A percentile compares a stretch with the other conserved stretches of the same genome.
Evolutionary conservation across 208 protist genomes (phyloP).

Genomic region (Leishmania guyanensis): DNA sequence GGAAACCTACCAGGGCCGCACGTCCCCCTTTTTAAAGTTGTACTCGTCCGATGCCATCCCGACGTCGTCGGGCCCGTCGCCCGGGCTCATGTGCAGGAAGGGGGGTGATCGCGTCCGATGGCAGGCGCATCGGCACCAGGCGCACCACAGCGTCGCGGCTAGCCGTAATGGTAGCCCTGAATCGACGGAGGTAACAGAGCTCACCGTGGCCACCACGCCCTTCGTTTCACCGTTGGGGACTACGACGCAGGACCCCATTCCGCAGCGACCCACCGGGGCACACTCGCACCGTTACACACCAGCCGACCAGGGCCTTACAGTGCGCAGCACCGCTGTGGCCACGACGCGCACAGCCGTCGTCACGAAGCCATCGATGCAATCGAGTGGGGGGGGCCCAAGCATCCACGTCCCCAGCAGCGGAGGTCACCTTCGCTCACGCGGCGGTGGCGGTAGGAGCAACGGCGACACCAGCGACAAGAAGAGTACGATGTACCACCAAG

Average conservation of each 20-base stretch:
- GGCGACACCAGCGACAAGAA: neutral
- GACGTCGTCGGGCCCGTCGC: neutral
- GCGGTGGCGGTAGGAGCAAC: neutral
- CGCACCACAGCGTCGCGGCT: neutral
- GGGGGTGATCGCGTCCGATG: neutral
- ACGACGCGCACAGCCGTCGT: too few species aligned
- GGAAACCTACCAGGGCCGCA: slow-evolving; percentile 24
- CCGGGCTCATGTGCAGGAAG: neutral
- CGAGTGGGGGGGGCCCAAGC: neutral
- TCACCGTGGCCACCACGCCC: neutral
- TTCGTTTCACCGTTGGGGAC: neutral
- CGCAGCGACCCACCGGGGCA: neutral
- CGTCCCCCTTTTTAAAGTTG: slow-evolving; percentile 20
- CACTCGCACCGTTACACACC: neutral
- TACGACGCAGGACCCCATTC: neutral
- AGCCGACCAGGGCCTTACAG: neutral
- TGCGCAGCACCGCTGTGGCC: neutral
- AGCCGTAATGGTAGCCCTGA: neutral
- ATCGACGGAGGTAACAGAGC: neutral
- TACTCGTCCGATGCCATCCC: slow-evolving; percentile 2
- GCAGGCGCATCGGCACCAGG: neutral
- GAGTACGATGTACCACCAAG: neutral
- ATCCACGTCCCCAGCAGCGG: neutral
- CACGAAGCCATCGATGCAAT: too few species aligned
- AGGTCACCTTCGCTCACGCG: too few species aligned